Percentiles rank a stretch among this genome's conserved stretches.
phyloP scores from a whole-genome alignment of 169 alveolate genomes.

The Theileria luwenshuni region DNA sequence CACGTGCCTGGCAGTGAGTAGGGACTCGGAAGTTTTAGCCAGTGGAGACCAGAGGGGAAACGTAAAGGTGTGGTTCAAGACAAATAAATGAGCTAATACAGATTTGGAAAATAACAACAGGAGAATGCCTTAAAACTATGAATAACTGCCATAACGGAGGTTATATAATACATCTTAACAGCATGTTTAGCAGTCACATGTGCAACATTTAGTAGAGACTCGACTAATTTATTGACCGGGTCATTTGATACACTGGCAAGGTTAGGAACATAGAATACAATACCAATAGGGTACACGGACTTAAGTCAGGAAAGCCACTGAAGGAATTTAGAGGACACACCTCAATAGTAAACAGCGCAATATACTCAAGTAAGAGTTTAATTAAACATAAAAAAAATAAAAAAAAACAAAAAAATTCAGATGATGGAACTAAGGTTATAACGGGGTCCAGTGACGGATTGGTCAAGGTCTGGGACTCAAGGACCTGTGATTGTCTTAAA shows the following conservation, averaged over 20 bases:
- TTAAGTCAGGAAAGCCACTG: constrained; percentile 73
- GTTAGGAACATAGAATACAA: constrained; percentile 24
- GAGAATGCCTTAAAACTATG: constrained; percentile 74
- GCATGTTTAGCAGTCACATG: constrained; percentile 72
- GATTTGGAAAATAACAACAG: constrained; percentile 78
- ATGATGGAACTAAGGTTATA: constrained; percentile 72
- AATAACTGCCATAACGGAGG: constrained; percentile 76
- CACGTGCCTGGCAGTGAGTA: constrained; percentile 80
- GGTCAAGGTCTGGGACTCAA: constrained; percentile 74
- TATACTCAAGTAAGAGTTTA: constrained; percentile 65
- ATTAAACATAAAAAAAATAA: too few relatives aligned
- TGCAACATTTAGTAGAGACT: constrained; percentile 79
- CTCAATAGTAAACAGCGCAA: constrained; percentile 69
- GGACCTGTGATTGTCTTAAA: constrained; percentile 69
- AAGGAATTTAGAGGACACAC: constrained; percentile 74
- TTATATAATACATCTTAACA: constrained; percentile 26
- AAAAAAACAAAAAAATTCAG: neutral
- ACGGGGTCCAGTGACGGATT: constrained; percentile 79
- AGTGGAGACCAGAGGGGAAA: constrained; percentile 83
- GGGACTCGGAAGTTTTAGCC: constrained; percentile 84
- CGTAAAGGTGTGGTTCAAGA: constrained; percentile 56
- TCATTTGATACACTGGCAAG: constrained; percentile 80
- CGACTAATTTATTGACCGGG: constrained; percentile 79
- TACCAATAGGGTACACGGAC: constrained; percentile 66
- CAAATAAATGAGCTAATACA: constrained; percentile 33